Evolutionary conservation across 78 protist species (phyloP).

Genomic region (Dictyostelium discoideum): DNA sequence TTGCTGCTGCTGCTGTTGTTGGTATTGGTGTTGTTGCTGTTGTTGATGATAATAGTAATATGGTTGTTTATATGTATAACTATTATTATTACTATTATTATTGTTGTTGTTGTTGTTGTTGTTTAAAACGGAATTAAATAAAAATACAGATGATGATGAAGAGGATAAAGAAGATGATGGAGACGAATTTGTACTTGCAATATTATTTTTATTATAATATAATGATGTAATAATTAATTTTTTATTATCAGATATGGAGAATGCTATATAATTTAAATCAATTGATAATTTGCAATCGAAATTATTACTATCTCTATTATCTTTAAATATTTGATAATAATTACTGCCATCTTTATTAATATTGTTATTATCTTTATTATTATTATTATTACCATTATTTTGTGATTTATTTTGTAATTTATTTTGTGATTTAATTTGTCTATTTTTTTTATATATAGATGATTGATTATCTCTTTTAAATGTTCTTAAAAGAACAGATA

Average conservation of each 20-base stretch:
- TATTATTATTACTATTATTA: not conserved
- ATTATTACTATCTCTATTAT: not conserved
- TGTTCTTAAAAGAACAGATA: slow-evolving; percentile 17
- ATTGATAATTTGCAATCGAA: slow-evolving; percentile 1
- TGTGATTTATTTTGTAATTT: not conserved
- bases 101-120: not conserved
- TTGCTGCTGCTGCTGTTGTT: not conserved
- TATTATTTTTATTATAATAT: not conserved
- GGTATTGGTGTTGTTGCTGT: not conserved
- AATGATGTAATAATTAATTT: slow-evolving; percentile 6
- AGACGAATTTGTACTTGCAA: not conserved
- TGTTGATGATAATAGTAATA: not conserved
- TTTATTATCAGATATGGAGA: not conserved
- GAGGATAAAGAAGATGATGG: slow-evolving; percentile 9
- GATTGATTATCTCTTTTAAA: slow-evolving; percentile 10
- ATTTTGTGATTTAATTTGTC: not conserved
- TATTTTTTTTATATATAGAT: not conserved
- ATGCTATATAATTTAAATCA: slow-evolving; percentile 15
- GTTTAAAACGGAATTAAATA: not conserved
- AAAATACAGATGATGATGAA: not conserved
- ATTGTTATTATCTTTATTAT: not conserved
- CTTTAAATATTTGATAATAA: not conserved
- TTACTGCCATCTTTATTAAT: not conserved
- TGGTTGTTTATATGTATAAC: not conserved
- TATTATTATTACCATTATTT: not conserved